Evolutionary conservation across 768 basidiomycete genomes (phyloP).

Genomic region (Zangia roseola): DNA sequence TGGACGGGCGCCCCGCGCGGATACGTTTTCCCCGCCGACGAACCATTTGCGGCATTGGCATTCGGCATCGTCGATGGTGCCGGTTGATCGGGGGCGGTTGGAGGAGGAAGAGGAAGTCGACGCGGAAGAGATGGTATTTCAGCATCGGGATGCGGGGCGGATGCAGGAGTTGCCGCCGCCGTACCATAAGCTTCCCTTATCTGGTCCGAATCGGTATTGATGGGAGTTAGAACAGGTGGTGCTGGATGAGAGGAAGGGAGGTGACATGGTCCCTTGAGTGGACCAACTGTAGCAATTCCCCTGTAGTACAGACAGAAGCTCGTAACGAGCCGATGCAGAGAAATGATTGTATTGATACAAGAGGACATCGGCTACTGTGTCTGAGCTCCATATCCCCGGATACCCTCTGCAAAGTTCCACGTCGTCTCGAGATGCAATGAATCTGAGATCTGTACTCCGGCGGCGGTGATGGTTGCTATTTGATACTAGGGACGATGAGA

Average conservation of each 20-base stretch:
- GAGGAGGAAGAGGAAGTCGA: background rate
- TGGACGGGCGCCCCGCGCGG: background rate
- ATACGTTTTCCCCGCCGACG: background rate
- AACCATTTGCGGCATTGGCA: slow-evolving; percentile 21
- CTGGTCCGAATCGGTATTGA: background rate
- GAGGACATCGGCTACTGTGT: slow-evolving; percentile 54
- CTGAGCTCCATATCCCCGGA: slow-evolving; percentile 89
- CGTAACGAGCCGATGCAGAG: background rate
- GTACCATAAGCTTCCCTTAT: slow-evolving; percentile 18
- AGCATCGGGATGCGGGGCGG: slow-evolving; percentile 19
- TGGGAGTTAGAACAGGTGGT: background rate
- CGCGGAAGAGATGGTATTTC: background rate
- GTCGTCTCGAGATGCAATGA: slow-evolving; percentile 71
- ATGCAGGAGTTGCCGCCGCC: slow-evolving; percentile 27
- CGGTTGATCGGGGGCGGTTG: background rate
- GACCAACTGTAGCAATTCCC: background rate
- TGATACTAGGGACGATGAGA: slow-evolving; percentile 64
- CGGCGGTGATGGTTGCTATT: slow-evolving; percentile 83
- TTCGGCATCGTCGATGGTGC: slow-evolving; percentile 17
- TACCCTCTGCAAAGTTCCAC: slow-evolving; percentile 92
- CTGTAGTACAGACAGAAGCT: background rate
- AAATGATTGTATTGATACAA: slow-evolving; percentile 7
- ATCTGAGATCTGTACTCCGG: slow-evolving; percentile 78
- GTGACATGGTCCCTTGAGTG: background rate
- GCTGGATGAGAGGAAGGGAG: background rate